phyloP scores from a whole-genome alignment of 805 yeast species.

The Myxozyma vanderwaltii region DNA sequence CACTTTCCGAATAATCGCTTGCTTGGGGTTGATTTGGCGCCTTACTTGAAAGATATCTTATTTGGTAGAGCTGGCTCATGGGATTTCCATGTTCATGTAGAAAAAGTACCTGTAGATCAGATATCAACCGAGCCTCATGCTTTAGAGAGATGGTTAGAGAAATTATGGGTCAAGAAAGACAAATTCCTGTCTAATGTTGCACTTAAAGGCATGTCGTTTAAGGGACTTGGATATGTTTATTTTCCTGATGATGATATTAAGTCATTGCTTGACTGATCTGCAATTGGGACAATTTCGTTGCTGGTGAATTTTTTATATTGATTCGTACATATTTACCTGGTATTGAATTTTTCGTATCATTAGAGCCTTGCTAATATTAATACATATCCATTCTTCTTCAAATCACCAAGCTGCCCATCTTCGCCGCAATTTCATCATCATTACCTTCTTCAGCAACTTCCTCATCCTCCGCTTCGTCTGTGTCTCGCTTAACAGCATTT shows the following conservation, averaged over 20 bases:
- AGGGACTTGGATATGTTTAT: conserved; percentile 29
- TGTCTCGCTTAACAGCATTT: conserved; percentile 52
- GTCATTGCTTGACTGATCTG: background rate
- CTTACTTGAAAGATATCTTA: conserved; percentile 8
- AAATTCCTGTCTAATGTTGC: conserved; percentile 55
- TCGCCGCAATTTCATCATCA: conserved; percentile 48
- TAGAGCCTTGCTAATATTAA: background rate
- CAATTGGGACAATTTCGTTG: background rate
- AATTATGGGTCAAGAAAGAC: conserved; percentile 51
- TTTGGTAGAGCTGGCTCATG: conserved; percentile 11
- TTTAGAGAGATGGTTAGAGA: conserved; percentile 42
- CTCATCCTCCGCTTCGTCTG: conserved; percentile 46
- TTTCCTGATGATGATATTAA: conserved; percentile 43
- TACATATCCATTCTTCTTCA: conserved; percentile 1
- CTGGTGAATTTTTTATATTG: too few species aligned
- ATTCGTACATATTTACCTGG: background rate
- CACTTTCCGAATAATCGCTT: background rate
- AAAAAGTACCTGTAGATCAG: conserved; percentile 13
- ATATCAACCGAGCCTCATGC: conserved; percentile 44
- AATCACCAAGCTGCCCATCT: conserved; percentile 59
- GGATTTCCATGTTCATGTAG: conserved; percentile 31
- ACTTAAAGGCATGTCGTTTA: conserved; percentile 49
- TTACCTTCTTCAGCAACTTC: conserved; percentile 43
- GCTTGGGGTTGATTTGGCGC: background rate
- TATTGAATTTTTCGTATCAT: background rate